Conservation (phyloP, 192 early-diverging fungal genomes). For the Chytriomyces sp. region DNA sequence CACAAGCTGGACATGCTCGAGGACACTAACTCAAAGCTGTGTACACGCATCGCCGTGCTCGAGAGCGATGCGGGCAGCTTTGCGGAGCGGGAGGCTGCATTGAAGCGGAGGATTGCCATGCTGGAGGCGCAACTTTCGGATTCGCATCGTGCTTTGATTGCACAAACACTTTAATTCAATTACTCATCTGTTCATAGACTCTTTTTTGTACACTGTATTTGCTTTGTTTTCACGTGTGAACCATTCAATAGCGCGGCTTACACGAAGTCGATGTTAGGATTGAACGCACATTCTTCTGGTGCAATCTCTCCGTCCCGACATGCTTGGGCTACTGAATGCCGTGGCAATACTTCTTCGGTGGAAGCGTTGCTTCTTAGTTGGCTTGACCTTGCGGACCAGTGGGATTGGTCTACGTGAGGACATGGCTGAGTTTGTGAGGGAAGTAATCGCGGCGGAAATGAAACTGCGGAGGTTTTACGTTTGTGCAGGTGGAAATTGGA, state of each 20-base stretch:
- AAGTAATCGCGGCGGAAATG: no score
- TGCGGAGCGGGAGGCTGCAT: slow-evolving; percentile 13
- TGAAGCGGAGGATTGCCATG: slow-evolving; percentile 48
- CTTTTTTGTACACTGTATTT: background rate
- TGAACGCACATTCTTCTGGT: no score
- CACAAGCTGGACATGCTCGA: slow-evolving; percentile 75
- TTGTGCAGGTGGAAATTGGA: no score
- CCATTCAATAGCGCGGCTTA: background rate
- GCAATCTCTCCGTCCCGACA: no score
- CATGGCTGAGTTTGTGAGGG: no score
- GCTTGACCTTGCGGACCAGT: no score
- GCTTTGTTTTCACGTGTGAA: background rate
- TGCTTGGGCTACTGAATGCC: no score
- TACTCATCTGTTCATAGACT: background rate
- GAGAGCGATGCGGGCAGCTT: slow-evolving; percentile 21
- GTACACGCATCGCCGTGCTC: slow-evolving; percentile 29
- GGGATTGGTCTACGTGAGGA: no score
- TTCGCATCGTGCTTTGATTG: slow-evolving; percentile 26
- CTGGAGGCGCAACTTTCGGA: slow-evolving; percentile 32
- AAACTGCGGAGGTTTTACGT: no score
- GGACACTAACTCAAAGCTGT: slow-evolving; percentile 41
- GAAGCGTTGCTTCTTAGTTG: no score
- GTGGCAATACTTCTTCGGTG: no score
- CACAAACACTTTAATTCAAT: background rate
- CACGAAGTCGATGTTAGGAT: no score